Evolutionary conservation across 2,329 filamentous ascomycete genomes (phyloP).

Genomic region (Alternaria alternata): DNA sequence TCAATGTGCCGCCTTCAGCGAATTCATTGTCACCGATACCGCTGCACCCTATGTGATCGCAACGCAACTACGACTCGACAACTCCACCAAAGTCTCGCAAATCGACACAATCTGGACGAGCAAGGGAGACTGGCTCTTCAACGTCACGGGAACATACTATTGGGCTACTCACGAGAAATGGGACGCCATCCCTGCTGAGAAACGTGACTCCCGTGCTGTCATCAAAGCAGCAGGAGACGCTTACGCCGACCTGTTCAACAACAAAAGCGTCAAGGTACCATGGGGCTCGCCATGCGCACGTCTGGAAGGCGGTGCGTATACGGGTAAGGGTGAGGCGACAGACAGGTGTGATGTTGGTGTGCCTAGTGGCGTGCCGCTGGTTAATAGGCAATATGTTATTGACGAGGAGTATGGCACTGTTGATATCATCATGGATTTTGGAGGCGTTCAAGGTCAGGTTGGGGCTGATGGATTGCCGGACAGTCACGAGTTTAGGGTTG

Average conservation of each 20-base stretch:
- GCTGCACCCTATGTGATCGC: constrained; percentile 40
- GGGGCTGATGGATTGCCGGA: constrained; percentile 37
- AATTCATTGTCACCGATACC: constrained; percentile 37
- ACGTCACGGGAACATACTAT: constrained; percentile 38
- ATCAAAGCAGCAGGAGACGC: constrained; percentile 41
- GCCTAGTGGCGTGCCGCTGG: constrained; percentile 37
- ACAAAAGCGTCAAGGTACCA: constrained; percentile 37
- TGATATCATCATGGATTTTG: constrained; percentile 44
- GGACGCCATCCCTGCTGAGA: constrained; percentile 26
- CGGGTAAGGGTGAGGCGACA: constrained; percentile 32
- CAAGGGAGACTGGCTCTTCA: constrained; percentile 44
- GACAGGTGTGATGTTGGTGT: constrained; percentile 41
- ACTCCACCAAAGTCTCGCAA: constrained; percentile 29
- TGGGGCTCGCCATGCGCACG: constrained; percentile 41
- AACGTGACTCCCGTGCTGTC: constrained; percentile 29
- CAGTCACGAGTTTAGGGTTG: constrained; percentile 44
- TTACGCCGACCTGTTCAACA: constrained; percentile 39
- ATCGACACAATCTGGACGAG: constrained; percentile 40
- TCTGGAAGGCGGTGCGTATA: constrained; percentile 40
- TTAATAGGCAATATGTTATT: constrained; percentile 41
- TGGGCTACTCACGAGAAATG: constrained; percentile 39
- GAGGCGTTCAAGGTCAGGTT: constrained; percentile 19
- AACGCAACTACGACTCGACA: constrained; percentile 37
- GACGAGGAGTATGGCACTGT: constrained; percentile 44
- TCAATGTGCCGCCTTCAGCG: constrained; percentile 40